phyloP scores from a whole-genome alignment of 306 rosid genomes.

The Cucumis hystrix region DNA sequence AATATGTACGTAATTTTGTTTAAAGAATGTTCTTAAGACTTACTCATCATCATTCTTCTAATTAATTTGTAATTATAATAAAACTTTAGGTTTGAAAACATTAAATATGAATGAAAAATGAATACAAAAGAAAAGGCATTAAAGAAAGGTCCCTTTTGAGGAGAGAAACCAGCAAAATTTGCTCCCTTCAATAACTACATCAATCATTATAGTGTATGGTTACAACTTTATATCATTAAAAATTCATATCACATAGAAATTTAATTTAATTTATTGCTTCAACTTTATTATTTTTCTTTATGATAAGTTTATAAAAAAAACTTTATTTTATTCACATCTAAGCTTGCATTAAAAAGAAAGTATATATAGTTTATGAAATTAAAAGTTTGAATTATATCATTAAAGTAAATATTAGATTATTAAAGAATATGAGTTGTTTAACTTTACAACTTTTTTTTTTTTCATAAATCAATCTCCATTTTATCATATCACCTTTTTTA shows the following conservation, averaged over 20 bases:
- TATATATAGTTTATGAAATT: background rate
- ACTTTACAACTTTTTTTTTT: background rate
- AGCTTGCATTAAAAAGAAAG: too few relatives aligned
- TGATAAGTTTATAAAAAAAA: too few relatives aligned
- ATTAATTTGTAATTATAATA: background rate
- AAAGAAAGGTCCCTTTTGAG: background rate
- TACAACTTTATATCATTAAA: background rate
- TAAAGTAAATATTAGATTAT: background rate
- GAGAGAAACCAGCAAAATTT: background rate
- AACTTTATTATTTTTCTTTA: background rate
- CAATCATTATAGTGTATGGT: background rate
- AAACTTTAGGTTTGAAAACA: too few relatives aligned
- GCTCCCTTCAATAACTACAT: background rate
- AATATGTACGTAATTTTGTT: too few relatives aligned
- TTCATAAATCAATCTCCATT: too few relatives aligned
- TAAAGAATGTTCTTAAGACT: background rate
- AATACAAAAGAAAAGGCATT: background rate
- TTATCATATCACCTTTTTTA: too few relatives aligned
- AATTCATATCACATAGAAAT: background rate
- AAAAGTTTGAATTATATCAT: background rate
- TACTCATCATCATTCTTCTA: background rate
- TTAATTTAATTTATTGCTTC: background rate
- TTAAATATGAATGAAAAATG: background rate
- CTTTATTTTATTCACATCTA: background rate
- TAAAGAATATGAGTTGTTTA: background rate